phyloP scores from a whole-genome alignment of 2,329 filamentous ascomycete genomes.

The Thelonectria discophora region DNA sequence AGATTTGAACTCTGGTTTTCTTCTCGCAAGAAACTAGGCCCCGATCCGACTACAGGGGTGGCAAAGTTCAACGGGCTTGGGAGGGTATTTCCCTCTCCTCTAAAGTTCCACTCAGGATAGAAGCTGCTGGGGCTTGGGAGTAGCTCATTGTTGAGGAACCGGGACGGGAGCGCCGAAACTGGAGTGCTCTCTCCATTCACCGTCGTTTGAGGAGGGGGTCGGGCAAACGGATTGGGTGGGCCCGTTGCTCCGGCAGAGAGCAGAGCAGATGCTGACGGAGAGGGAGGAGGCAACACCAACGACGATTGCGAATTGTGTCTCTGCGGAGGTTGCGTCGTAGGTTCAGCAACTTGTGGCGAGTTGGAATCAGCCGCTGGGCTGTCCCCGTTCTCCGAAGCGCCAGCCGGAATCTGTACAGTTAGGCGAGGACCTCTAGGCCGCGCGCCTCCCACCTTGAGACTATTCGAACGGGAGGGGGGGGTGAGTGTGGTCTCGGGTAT shows the following conservation, averaged over 20 bases:
- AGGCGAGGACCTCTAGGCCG: slow-evolving; percentile 81
- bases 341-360: slow-evolving; percentile 66
- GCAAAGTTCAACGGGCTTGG: slow-evolving; percentile 93
- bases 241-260: slow-evolving; percentile 91
- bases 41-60: slow-evolving; percentile 74
- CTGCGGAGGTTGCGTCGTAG: slow-evolving; percentile 63
- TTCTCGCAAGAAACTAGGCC: slow-evolving; percentile 70
- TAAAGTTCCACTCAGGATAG: slow-evolving; percentile 89
- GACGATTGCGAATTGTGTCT: slow-evolving; percentile 67
- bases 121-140: slow-evolving; percentile 92
- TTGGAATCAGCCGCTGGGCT: slow-evolving; percentile 77
- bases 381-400: slow-evolving; percentile 76
- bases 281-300: slow-evolving; percentile 90
- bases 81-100: slow-evolving; percentile 78
- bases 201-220: slow-evolving; percentile 79
- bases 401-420: slow-evolving; percentile 94
- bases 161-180: slow-evolving; percentile 90
- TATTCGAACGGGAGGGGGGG: slow-evolving; percentile 82
- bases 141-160: slow-evolving; percentile 88
- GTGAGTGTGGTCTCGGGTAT: slow-evolving; percentile 71
- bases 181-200: slow-evolving; percentile 69
- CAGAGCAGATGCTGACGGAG: slow-evolving; percentile 85
- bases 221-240: slow-evolving; percentile 93
- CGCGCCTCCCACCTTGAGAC: slow-evolving; percentile 70
- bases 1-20: slow-evolving; percentile 48